These are phyloP conservation scores for Sporisorium exsertum DNA, from an alignment of 1,284 basidiomycete species.

Conservation along the genomic window DNA sequence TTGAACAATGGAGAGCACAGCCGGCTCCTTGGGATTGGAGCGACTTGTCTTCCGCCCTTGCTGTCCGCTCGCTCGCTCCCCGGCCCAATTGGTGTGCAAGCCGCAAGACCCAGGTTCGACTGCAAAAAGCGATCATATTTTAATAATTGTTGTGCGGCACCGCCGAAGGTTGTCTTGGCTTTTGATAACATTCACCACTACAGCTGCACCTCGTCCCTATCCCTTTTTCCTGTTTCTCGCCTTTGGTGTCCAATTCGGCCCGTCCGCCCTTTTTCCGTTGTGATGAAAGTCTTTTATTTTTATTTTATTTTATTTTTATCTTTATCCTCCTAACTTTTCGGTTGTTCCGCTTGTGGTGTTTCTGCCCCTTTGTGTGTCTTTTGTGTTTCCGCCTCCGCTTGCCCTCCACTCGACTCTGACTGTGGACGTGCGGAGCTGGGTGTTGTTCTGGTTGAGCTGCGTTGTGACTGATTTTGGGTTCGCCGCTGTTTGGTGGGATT, in stretches of 20 bases:
- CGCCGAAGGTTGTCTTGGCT: no score
- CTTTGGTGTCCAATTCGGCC: not conserved
- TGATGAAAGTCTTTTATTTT: not conserved
- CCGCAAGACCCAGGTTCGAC: no score
- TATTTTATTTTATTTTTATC: not conserved
- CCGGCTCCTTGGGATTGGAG: no score
- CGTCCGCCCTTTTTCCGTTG: not conserved
- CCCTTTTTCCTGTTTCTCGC: not conserved
- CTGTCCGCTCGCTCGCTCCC: no score
- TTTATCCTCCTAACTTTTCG: not conserved
- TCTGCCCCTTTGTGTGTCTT: not conserved
- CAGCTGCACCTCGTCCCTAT: no score
- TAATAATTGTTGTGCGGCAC: no score
- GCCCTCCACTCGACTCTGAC: slow-evolving; percentile 2
- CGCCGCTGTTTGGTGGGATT: no score
- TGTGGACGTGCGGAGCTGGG: not conserved
- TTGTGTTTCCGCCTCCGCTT: not conserved
- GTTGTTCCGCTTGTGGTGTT: not conserved
- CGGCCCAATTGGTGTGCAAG: no score
- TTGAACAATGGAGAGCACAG: no score
- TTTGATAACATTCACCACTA: not conserved
- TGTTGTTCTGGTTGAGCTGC: not conserved
- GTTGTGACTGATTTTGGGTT: not conserved
- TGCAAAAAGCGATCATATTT: no score
- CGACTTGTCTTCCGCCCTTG: no score